Conservation (phyloP, 257 asterid genomes). For the Coffea eugenioides region DNA sequence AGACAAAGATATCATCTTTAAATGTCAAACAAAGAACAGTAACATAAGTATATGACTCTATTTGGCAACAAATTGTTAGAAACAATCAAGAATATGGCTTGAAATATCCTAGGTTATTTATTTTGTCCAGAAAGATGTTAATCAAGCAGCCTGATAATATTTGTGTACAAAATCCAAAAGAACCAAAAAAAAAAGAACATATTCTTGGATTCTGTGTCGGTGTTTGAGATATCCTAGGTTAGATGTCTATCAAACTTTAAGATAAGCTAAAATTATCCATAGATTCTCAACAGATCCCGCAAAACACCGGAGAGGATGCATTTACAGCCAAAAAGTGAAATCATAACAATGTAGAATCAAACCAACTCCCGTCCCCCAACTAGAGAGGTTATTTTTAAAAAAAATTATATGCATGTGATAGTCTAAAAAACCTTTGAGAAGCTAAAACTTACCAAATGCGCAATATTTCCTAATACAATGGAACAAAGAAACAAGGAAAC, state of each 20-base stretch:
- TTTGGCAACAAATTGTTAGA: slow-evolving; percentile 2
- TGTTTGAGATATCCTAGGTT: background rate
- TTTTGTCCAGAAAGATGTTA: background rate
- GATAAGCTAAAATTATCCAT: background rate
- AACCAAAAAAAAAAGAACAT: background rate
- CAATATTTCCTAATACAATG: background rate
- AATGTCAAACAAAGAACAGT: background rate
- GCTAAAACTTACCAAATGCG: background rate
- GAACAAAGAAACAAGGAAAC: slow-evolving; percentile 2
- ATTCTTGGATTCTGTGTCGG: background rate
- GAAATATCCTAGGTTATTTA: too few species aligned
- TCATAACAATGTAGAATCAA: background rate
- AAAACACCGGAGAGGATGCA: background rate
- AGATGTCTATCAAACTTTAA: background rate
- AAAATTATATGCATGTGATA: background rate
- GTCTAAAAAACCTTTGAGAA: background rate
- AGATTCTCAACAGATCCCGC: background rate
- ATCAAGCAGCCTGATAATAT: background rate
- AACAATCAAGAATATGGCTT: background rate
- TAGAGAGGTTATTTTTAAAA: background rate
- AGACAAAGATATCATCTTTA: background rate
- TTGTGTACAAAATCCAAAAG: background rate
- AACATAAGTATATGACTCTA: background rate
- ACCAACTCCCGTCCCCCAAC: background rate
- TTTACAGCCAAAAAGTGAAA: background rate